Base-by-base conservation (phyloP, 2,329 filamentous ascomycete genomes). In the Epichloe sibirici region DNA sequence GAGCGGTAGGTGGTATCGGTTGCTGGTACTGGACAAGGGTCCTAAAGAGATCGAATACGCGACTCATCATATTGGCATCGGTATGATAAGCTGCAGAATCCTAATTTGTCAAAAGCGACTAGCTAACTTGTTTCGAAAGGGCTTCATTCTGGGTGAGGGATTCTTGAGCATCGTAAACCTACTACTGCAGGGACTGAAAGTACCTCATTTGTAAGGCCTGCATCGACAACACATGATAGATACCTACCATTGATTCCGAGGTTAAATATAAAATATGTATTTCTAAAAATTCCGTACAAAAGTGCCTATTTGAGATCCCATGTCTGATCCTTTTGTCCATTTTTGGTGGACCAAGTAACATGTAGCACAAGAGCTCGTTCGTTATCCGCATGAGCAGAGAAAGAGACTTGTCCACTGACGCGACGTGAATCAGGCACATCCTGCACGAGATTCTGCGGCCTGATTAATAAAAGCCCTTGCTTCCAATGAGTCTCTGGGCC, bases 141-240 rank as follows among this genome's bases (percentile, higher is more conserved):
- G 93, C 0, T 81, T 97, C 56, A 96, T 98, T 57, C 74, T 98
- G 7, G 90, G 91, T 1, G 91, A 97, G 66, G 91, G 91, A 0
- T 81, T 97, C 57, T 73, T 95, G 57, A 96, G 90, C 64, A 95
- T 98, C 61, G 77, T 93, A 28, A 97, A 96, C 65, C 69, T 98
- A 52, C 71, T 86, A 8, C 72, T 98, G 63, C 89, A 94, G 52
- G 90, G 86, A 65, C 73, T 83, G 9, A 70, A 75, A 3, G 86
- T 94, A 53, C 86, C 88, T 49, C 88, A 93, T 74, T 70, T 88
- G 35, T 86, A 64, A 51, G 46, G 28, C 23, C 12, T 25, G 12
- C 38, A 23, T 44, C 17, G 42, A 44, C 11, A 44, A 44, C 12
- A 1, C 42, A 6, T 23, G 42, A 12, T 25, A 44, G 42, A 12